Conservation (phyloP, 345 rosid species). For the Garcia nutans region DNA sequence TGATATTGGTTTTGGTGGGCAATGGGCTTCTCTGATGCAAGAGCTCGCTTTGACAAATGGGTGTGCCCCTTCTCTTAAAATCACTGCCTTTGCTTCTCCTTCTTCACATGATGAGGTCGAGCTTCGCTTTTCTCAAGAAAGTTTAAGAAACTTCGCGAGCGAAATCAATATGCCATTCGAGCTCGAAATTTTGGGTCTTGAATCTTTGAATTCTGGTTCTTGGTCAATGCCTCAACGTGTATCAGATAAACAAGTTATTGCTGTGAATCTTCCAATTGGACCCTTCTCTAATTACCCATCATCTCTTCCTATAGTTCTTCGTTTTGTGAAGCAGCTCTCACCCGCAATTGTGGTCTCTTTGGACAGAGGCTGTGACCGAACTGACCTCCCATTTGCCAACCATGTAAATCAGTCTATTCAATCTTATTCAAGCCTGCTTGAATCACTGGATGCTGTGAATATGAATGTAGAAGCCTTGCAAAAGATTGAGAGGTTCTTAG, state of each 20-base stretch:
- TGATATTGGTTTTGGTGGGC: conserved; percentile 84
- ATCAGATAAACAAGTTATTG: conserved; percentile 54
- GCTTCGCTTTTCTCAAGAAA: conserved; percentile 67
- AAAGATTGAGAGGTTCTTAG: conserved; percentile 29
- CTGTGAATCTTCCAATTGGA: conserved; percentile 67
- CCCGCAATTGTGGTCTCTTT: conserved; percentile 30
- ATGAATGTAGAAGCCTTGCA: conserved; percentile 19
- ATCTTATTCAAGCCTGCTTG: conserved; percentile 25
- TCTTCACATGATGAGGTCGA: conserved; percentile 55
- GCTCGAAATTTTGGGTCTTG: conserved; percentile 59
- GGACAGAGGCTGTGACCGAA: conserved; percentile 30
- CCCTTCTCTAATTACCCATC: conserved; percentile 57
- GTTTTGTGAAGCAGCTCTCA: conserved; percentile 28
- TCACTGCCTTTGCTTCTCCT: conserved; percentile 69
- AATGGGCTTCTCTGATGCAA: conserved; percentile 94
- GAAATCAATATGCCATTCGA: conserved; percentile 70
- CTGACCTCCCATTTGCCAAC: conserved; percentile 29
- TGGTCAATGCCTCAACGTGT: conserved; percentile 34
- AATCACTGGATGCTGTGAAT: conserved; percentile 34
- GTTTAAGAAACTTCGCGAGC: conserved; percentile 62
- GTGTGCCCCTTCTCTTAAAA: conserved; percentile 55
- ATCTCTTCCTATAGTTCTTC: conserved; percentile 28
- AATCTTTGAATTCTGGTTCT: conserved; percentile 49
- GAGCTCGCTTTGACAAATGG: conserved; percentile 63
- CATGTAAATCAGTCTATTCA: conserved; percentile 27